Conservation (phyloP, 2,329 filamentous ascomycete species). For the Cladosporium sp. region DNA sequence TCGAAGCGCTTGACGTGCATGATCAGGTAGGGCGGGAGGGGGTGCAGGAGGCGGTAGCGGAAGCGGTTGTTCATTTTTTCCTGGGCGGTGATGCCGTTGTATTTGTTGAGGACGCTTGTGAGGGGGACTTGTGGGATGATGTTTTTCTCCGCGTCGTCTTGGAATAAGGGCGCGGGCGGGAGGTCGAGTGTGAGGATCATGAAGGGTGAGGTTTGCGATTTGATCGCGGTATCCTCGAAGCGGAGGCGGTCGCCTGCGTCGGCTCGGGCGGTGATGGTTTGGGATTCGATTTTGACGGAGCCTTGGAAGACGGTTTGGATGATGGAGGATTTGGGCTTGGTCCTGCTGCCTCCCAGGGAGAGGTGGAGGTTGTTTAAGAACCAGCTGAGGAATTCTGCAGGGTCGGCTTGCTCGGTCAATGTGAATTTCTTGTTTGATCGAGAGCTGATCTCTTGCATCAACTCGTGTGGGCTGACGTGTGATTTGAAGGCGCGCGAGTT, state of each 20-base stretch:
- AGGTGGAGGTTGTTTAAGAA: conserved; percentile 95
- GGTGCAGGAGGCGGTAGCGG: conserved; percentile 84
- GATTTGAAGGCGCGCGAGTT: conserved; percentile 94
- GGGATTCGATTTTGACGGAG: conserved; percentile 84
- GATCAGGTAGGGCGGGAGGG: conserved; percentile 82
- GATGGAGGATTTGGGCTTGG: conserved; percentile 78
- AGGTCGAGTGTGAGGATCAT: conserved; percentile 91
- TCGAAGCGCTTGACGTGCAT: conserved; percentile 98
- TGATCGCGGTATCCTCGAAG: conserved; percentile 81
- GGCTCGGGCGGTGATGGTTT: conserved; percentile 86
- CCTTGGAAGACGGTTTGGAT: conserved; percentile 94
- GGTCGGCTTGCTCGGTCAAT: conserved; percentile 85
- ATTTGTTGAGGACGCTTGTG: conserved; percentile 79
- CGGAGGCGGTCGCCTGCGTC: conserved; percentile 82
- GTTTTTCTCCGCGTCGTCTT: conserved; percentile 89
- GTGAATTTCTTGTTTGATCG: conserved; percentile 91
- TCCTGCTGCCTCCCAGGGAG: conserved; percentile 82
- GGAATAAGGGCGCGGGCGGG: conserved; percentile 87
- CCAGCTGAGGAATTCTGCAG: conserved; percentile 95
- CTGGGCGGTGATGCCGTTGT: conserved; percentile 82
- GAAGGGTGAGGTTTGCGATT: conserved; percentile 73
- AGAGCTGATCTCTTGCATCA: conserved; percentile 89
- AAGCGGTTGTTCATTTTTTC: conserved; percentile 86
- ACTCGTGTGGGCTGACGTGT: conserved; percentile 94
- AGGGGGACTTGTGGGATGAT: conserved; percentile 93